Evolutionary conservation across 2,329 filamentous ascomycete genomes (phyloP).

Genomic region (Lasiodiplodia sp.): DNA sequence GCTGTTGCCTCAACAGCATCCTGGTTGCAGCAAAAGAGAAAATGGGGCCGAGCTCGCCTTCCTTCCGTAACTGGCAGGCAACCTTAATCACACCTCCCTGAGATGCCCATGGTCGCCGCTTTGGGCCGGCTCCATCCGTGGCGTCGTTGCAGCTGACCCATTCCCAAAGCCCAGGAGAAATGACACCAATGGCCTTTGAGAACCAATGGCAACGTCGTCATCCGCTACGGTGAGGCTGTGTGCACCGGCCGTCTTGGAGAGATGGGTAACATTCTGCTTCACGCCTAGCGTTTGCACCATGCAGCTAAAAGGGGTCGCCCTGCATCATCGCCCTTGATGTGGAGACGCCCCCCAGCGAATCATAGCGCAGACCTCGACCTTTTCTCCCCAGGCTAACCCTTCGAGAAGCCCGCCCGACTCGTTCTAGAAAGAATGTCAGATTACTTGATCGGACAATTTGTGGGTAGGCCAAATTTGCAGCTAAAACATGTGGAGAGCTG

Average conservation of each 20-base stretch:
- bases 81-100: slow-evolving; percentile 23
- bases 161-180: background rate
- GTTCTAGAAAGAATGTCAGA: background rate
- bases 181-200: background rate
- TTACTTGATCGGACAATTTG: background rate
- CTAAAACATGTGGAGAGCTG: background rate
- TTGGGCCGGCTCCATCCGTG: background rate
- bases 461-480: background rate
- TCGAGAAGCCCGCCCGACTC: background rate
- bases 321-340: background rate
- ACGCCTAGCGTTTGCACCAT: background rate
- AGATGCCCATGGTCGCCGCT: background rate
- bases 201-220: slow-evolving; percentile 1
- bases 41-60: slow-evolving; percentile 14
- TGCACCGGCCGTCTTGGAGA: background rate
- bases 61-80: slow-evolving; percentile 22
- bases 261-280: slow-evolving; percentile 5
- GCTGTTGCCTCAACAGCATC: background rate
- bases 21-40: slow-evolving; percentile 4
- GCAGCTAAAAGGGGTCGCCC: slow-evolving; percentile 13
- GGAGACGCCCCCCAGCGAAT: background rate
- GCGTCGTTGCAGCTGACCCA: slow-evolving; percentile 1
- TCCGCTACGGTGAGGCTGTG: background rate
- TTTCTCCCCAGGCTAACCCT: background rate
- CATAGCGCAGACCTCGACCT: background rate